These are phyloP conservation scores for Erythrophleum fordii DNA, from an alignment of 306 rosid genomes.

Conservation along the genomic window DNA sequence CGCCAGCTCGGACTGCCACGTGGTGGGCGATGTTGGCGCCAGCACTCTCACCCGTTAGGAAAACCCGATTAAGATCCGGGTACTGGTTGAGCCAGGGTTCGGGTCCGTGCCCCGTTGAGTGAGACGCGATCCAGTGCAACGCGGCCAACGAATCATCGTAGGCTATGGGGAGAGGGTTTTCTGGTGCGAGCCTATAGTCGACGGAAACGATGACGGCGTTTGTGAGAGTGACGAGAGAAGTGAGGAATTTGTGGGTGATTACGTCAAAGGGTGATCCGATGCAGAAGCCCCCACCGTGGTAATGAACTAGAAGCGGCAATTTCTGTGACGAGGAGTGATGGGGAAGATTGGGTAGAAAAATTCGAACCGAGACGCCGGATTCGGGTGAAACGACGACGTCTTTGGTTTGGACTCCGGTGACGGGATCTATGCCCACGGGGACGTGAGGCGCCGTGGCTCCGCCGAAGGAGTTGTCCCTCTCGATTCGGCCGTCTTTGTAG, in stretches of 20 bases:
- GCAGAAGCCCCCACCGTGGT: slow-evolving; percentile 49
- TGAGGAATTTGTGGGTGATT: background rate
- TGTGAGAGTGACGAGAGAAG: slow-evolving; percentile 27
- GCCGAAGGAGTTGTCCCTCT: background rate
- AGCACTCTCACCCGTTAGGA: slow-evolving; percentile 40
- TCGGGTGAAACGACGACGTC: slow-evolving; percentile 30
- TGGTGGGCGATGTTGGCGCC: slow-evolving; percentile 43
- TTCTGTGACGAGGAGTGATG: background rate
- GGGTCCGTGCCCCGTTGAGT: slow-evolving; percentile 31
- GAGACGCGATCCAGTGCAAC: slow-evolving; percentile 36
- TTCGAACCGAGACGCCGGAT: slow-evolving; percentile 19
- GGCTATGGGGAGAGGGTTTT: slow-evolving; percentile 40
- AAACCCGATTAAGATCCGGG: slow-evolving; percentile 33
- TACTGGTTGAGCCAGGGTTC: slow-evolving; percentile 38
- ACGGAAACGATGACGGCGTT: slow-evolving; percentile 30
- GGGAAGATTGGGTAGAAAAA: slow-evolving; percentile 28
- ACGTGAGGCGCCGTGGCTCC: background rate
- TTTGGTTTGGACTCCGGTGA: slow-evolving; percentile 32
- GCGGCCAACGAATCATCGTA: slow-evolving; percentile 42
- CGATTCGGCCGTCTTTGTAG: slow-evolving; percentile 36
- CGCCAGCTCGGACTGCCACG: slow-evolving; percentile 38
- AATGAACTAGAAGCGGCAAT: slow-evolving; percentile 42
- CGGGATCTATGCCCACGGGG: slow-evolving; percentile 27
- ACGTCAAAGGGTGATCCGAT: slow-evolving; percentile 30
- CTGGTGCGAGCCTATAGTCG: slow-evolving; percentile 43